Base-by-base conservation (phyloP, 2,329 filamentous ascomycete genomes). In the Dothidotthia symphoricarpi region DNA sequence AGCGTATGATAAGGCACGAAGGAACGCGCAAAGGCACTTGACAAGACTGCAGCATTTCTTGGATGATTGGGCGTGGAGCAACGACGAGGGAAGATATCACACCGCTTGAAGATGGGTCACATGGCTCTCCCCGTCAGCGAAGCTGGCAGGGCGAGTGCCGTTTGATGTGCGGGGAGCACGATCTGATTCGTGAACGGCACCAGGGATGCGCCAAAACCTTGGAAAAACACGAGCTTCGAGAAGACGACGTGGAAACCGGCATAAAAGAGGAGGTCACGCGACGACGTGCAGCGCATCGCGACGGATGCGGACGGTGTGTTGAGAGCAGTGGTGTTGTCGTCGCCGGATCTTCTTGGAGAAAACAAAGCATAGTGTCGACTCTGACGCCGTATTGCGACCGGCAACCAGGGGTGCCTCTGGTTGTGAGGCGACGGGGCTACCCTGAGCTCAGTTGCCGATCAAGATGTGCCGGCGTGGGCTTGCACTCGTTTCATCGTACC, bases 41-140 rank as follows among this genome's bases (percentile, higher is more conserved):
- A 24, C 34, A 36, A 28, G 30, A 16, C n/a, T 28, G 25, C 24
- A 40, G 31, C 24, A 43, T 28, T 29, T 28, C 43, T 41, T 34
- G 38, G 47, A 31, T 39, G 51, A 53, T 55, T 59, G 51, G 48
- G 35, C 28, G 35, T 27, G 22, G 40, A 26, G 22, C n/a, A 25
- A 38, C 11, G 36, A 43, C 22, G 37, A 39, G 16, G 31, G 29
- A 22, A 40, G 40, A 51, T 52, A 53, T 52, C 59, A 64, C 60
- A 64, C 62, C 60, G 62, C 61, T 49, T 42, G 34, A 47, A 53
- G n/a, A n/a, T n/a, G 5, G 46, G 49, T 56, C 59, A 63, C 56
- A 57, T 61, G 59, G 58, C 52, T 22, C 9, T 22, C 19, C 19
- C 19, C 19, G 9, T 9, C 19, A 22, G 19, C 5, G 9, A 9